Conservation (phyloP, 2,329 filamentous ascomycete genomes). For the Kalmusia sp. region DNA sequence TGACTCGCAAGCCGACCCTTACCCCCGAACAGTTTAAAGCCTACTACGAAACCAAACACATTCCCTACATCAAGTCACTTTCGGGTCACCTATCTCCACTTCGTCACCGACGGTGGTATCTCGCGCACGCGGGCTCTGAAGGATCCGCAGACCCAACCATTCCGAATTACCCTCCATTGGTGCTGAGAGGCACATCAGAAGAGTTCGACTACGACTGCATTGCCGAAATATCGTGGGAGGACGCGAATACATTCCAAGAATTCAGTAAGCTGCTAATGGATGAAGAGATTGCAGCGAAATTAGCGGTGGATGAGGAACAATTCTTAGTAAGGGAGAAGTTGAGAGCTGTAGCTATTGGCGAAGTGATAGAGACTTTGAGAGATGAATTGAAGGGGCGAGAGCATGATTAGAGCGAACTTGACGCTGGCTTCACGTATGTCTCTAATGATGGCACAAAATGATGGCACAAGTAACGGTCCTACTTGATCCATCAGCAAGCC, state of each 20-base stretch:
- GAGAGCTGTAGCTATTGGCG: neutral
- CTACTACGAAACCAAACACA: conserved; percentile 35
- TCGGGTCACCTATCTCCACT: conserved; percentile 26
- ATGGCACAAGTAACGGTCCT: too few relatives aligned
- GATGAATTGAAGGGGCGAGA: too few relatives aligned
- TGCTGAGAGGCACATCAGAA: conserved; percentile 28
- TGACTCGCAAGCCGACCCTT: conserved; percentile 30
- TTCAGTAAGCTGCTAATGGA: conserved; percentile 36
- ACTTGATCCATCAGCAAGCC: too few relatives aligned
- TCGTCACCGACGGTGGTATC: conserved; percentile 31
- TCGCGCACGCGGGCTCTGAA: conserved; percentile 31
- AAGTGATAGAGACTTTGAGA: neutral
- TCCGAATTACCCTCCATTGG: conserved; percentile 27
- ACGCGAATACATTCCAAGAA: conserved; percentile 28
- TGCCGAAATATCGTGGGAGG: conserved; percentile 30
- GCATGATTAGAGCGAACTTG: too few relatives aligned
- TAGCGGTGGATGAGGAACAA: conserved; percentile 31
- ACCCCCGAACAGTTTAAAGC: conserved; percentile 34
- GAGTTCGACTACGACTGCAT: conserved; percentile 37
- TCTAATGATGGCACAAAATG: too few relatives aligned
- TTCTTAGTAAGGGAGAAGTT: conserved; percentile 15
- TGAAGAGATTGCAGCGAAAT: conserved; percentile 24
- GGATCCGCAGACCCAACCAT: conserved; percentile 36
- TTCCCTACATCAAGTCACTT: conserved; percentile 31
- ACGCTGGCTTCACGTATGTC: too few relatives aligned